Evolutionary conservation across 1,139 yeast genomes (phyloP), one percentile per base, ranked within the genome.

Genomic region (Geotrichum australiense): DNA sequence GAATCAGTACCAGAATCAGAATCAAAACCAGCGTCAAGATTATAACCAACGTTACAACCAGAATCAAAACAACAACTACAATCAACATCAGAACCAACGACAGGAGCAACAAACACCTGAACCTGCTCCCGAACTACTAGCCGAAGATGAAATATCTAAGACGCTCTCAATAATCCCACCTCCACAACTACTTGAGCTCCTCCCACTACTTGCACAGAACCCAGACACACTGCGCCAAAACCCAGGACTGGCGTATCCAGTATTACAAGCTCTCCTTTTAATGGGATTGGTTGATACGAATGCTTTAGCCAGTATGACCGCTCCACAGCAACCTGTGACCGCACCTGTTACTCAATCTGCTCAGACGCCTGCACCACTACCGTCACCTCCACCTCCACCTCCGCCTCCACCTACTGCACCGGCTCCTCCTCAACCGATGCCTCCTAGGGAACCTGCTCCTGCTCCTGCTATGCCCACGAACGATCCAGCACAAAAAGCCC

Each of bases 231-330:
- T 89, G 23, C 74, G 73, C 31, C 75, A 78, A 47, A 80, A 81
- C 50, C 94, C 94, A 0, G 95, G 85, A 53, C 65, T 89, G 41
- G 68, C 85, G 1, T 86, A 81, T 57, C 93, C 95, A 0, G 66
- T 87, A 26, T 85, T 89, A 4, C 96, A 89, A 56, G 71, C 82
- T 1, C 64, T 85, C 43, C 63, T 87, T 46, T 64, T 81, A 42
- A 65, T 78, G 54, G 79, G 78, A 25, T 61, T 75, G 6, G 70
- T 78, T 7, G 73, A 70, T 40, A 25, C 35, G 3, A 21, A 33
- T 7, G 16, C 25, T 30, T 47, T 26, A 11, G 31, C 34, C 4
- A 30, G 24, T n/a, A n/a, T 7, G 12, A 7, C 7, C 6, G 7
- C 30, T 7, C 12, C 7, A 7, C 7, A 26, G 14, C 30, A 26